Evolutionary conservation across 257 asterid genomes (phyloP).

Genomic region (Lycium barbarum): DNA sequence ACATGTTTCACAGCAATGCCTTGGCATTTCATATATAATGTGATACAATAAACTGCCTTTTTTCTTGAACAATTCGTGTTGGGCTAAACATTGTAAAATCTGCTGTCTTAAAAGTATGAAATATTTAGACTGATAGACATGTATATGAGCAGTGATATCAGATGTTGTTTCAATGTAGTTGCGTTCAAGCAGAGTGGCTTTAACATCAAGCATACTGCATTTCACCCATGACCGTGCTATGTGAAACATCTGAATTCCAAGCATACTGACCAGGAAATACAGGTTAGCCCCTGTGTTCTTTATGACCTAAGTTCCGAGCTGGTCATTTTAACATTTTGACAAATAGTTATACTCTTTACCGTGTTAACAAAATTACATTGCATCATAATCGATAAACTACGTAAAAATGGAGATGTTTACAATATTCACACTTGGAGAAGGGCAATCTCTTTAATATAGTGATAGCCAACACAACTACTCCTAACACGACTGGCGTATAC

Average conservation of each 20-base stretch:
- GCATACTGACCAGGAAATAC: background rate
- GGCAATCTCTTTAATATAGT: background rate
- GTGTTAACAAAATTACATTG: too few species aligned
- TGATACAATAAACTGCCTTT: background rate
- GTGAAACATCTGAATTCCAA: background rate
- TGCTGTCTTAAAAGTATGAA: background rate
- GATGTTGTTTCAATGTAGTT: background rate
- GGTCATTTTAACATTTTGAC: too few species aligned
- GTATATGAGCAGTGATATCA: background rate
- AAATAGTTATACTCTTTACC: too few species aligned
- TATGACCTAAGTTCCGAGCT: background rate
- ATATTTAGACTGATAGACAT: background rate
- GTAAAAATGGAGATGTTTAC: background rate
- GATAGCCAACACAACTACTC: background rate
- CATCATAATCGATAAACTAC: background rate
- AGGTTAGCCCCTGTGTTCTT: constrained; percentile 8
- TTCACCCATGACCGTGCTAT: background rate
- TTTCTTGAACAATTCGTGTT: background rate
- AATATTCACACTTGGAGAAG: background rate
- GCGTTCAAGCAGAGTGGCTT: background rate
- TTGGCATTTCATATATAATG: background rate
- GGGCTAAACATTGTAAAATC: background rate
- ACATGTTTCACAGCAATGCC: background rate
- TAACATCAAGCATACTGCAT: background rate
- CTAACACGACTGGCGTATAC: background rate